These are phyloP conservation scores for Kokia cookei DNA, from an alignment of 441 rosid genomes.

Conservation along the genomic window DNA sequence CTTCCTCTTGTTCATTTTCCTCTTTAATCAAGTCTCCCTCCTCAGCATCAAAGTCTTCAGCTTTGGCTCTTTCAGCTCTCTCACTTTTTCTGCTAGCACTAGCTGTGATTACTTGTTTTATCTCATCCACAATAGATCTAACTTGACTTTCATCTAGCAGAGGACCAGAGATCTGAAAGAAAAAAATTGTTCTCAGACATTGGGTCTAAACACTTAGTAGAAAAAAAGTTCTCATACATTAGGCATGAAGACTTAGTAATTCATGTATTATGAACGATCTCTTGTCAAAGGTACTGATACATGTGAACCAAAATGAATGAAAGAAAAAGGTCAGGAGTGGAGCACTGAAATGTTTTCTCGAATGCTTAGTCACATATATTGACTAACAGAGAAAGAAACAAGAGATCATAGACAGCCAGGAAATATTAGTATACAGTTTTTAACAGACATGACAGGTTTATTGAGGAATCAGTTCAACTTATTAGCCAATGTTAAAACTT, in stretches of 20 bases:
- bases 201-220: background rate
- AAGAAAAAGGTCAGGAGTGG: background rate
- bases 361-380: background rate
- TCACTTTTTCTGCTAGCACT: slow-evolving; percentile 92
- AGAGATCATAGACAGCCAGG: background rate
- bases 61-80: slow-evolving; percentile 85
- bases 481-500: background rate
- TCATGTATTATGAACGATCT: background rate
- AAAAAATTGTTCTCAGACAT: slow-evolving; percentile 13
- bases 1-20: slow-evolving; percentile 99
- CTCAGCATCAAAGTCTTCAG: slow-evolving; percentile 98
- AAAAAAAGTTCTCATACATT: slow-evolving; percentile 6
- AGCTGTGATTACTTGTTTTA: slow-evolving; percentile 89
- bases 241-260: background rate
- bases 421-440: background rate
- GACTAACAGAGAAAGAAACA: background rate
- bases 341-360: background rate
- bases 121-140: slow-evolving; percentile 82
- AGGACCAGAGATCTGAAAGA: slow-evolving; percentile 68
- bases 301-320: too few relatives aligned
- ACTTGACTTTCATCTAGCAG: slow-evolving; percentile 85
- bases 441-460: background rate
- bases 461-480: background rate
- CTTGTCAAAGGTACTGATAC: background rate
- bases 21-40: slow-evolving; percentile 96